Conservation (phyloP, 768 basidiomycete species). For the Phaeolepiota aurea region DNA sequence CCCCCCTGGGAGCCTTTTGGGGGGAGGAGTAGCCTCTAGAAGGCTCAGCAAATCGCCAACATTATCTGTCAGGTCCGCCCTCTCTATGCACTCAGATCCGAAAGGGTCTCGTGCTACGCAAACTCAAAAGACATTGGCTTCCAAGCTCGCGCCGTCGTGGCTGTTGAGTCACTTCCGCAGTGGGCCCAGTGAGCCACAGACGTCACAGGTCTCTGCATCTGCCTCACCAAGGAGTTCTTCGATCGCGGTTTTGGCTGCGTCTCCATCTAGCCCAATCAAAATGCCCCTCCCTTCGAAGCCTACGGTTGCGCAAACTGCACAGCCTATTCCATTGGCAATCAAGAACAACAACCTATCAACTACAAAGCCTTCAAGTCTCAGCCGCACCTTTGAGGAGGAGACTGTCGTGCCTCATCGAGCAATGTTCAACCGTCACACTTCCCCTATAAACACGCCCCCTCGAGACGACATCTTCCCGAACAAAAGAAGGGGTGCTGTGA, state of each 20-base stretch:
- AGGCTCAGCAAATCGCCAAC: conserved; percentile 60
- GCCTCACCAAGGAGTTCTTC: conserved; percentile 24
- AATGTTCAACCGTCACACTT: conserved; percentile 40
- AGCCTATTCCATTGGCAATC: conserved; percentile 35
- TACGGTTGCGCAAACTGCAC: conserved; percentile 22
- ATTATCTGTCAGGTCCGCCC: conserved; percentile 51
- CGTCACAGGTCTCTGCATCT: conserved; percentile 44
- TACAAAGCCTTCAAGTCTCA: conserved; percentile 33
- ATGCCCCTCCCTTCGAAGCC: conserved; percentile 25
- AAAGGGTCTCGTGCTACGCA: conserved; percentile 18
- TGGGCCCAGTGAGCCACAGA: conserved; percentile 55
- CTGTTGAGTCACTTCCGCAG: conserved; percentile 70
- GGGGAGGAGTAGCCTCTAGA: conserved; percentile 16
- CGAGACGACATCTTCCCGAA: conserved; percentile 51
- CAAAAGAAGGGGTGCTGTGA: conserved; percentile 51
- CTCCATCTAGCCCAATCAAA: conserved; percentile 22
- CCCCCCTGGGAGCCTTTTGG: conserved; percentile 12
- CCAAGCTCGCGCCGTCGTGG: conserved; percentile 72
- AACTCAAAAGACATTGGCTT: conserved; percentile 32
- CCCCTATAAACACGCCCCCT: conserved; percentile 63
- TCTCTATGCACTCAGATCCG: conserved; percentile 43
- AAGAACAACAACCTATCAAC: conserved; percentile 27
- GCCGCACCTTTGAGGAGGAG: conserved; percentile 56
- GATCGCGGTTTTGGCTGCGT: conserved; percentile 10
- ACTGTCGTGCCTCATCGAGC: conserved; percentile 30